Evolutionary conservation across 108 stramenopile genomes (phyloP).

Genomic region (Skeletonema grethae): DNA sequence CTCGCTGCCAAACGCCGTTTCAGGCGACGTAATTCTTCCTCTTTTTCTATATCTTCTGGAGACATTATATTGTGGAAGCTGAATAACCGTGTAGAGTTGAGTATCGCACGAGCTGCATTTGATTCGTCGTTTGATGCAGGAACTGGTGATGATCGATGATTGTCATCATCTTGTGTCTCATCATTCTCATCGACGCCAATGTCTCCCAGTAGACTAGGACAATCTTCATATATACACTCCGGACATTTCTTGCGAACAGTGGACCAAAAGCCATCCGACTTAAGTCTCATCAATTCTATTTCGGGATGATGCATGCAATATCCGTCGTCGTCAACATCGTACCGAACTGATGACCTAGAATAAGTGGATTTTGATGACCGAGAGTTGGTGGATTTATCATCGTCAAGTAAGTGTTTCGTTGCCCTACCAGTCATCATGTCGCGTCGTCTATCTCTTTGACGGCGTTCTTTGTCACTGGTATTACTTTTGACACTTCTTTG

Average conservation of each 20-base stretch:
- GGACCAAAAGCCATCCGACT: constrained; percentile 20
- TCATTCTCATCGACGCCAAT: background rate
- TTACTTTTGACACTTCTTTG: background rate
- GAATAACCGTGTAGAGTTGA: constrained; percentile 6
- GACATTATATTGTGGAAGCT: background rate
- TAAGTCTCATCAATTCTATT: constrained; percentile 28
- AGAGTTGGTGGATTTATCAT: constrained; percentile 1
- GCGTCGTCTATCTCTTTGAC: background rate
- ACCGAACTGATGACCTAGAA: background rate
- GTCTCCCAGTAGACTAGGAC: constrained; percentile 22
- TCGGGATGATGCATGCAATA: constrained; percentile 39
- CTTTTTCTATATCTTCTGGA: constrained; percentile 42
- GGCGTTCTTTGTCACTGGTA: background rate
- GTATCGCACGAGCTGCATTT: background rate
- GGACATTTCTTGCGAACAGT: constrained; percentile 46
- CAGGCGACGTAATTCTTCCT: constrained; percentile 40
- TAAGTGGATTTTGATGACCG: background rate
- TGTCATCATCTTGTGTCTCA: background rate
- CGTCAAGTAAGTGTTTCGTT: background rate
- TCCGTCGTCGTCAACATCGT: constrained; percentile 19
- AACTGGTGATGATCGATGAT: background rate
- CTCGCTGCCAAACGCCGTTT: constrained; percentile 47
- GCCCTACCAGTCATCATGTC: constrained; percentile 5
- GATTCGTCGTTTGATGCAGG: background rate
- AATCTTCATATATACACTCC: constrained; percentile 45